Evolutionary conservation across 1,284 basidiomycete genomes (phyloP).

Genomic region (Pseudozyma flocculosa): DNA sequence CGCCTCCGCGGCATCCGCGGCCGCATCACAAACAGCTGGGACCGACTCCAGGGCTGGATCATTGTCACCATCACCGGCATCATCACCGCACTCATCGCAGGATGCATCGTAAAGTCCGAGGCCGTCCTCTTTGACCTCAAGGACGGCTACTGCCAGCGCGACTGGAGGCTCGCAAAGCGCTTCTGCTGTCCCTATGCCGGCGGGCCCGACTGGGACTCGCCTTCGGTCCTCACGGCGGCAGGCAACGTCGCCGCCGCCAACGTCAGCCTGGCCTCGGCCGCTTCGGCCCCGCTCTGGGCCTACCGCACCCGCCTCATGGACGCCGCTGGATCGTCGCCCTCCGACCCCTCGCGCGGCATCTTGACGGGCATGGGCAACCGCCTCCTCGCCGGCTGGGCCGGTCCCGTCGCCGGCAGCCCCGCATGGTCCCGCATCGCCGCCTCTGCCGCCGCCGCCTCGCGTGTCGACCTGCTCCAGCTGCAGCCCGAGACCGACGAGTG

Average conservation of each 20-base stretch:
- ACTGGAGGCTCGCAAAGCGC: constrained; percentile 74
- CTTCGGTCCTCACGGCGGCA: no score
- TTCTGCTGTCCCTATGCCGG: constrained; percentile 70
- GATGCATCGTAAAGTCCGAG: constrained; percentile 80
- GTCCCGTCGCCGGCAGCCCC: constrained; percentile 43
- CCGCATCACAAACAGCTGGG: constrained; percentile 69
- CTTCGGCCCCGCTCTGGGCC: constrained; percentile 4
- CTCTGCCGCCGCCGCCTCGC: constrained; percentile 8
- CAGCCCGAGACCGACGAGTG: constrained; percentile 62
- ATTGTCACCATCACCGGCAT: constrained; percentile 72
- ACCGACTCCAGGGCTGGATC: constrained; percentile 79
- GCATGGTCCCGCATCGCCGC: constrained; percentile 38
- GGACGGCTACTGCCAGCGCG: constrained; percentile 76
- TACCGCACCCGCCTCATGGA: constrained; percentile 25
- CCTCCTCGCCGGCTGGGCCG: constrained; percentile 43
- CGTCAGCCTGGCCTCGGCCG: neutral
- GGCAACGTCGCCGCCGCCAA: neutral
- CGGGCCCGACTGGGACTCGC: constrained; percentile 32
- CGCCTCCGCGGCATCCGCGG: constrained; percentile 65
- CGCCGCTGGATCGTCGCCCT: constrained; percentile 4
- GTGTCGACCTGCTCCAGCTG: constrained; percentile 8
- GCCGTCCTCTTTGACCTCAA: constrained; percentile 92
- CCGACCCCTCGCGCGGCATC: constrained; percentile 16
- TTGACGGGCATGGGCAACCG: constrained; percentile 36
- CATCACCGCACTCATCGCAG: constrained; percentile 66